phyloP scores from a whole-genome alignment of 768 basidiomycete species.

The Mycena floridula region DNA sequence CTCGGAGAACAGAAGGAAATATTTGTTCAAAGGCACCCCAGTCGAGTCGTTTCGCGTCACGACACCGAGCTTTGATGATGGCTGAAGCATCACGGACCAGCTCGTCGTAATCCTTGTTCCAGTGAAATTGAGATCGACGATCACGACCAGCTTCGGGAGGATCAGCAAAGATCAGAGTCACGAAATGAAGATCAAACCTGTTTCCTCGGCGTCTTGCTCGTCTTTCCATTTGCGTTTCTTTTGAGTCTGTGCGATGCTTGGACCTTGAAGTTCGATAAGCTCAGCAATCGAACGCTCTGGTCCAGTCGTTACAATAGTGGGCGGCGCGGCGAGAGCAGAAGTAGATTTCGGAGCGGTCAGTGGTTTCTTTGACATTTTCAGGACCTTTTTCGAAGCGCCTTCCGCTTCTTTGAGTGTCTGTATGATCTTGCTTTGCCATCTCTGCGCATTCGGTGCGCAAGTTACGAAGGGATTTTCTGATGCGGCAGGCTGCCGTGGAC shows the following conservation, averaged over 20 bases:
- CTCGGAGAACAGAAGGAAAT: slow-evolving; percentile 70
- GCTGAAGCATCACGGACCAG: slow-evolving; percentile 79
- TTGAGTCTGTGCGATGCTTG: background rate
- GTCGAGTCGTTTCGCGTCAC: slow-evolving; percentile 52
- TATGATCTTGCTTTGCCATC: slow-evolving; percentile 61
- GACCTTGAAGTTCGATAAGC: slow-evolving; percentile 45
- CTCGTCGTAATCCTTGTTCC: slow-evolving; percentile 86
- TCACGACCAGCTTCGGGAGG: too few species aligned
- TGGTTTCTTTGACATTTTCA: slow-evolving; percentile 21
- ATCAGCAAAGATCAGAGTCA: too few species aligned
- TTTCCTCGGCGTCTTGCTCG: background rate
- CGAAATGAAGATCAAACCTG: too few species aligned
- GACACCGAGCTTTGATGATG: slow-evolving; percentile 76
- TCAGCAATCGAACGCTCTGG: slow-evolving; percentile 46
- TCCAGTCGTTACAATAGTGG: slow-evolving; percentile 34
- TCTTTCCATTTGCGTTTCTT: background rate
- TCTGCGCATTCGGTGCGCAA: slow-evolving; percentile 34
- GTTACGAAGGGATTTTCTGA: slow-evolving; percentile 36
- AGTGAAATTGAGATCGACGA: slow-evolving; percentile 69
- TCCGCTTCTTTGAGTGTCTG: slow-evolving; percentile 52
- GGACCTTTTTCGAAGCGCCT: slow-evolving; percentile 37
- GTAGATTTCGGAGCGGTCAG: background rate
- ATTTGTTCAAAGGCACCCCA: slow-evolving; percentile 72
- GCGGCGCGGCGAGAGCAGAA: slow-evolving; percentile 14
- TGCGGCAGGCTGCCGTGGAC: slow-evolving; percentile 48